A percentile compares a stretch with the other conserved stretches of the same genome.
Evolutionary conservation across 345 rosid species (phyloP).

Genomic region (Theobroma cacao): DNA sequence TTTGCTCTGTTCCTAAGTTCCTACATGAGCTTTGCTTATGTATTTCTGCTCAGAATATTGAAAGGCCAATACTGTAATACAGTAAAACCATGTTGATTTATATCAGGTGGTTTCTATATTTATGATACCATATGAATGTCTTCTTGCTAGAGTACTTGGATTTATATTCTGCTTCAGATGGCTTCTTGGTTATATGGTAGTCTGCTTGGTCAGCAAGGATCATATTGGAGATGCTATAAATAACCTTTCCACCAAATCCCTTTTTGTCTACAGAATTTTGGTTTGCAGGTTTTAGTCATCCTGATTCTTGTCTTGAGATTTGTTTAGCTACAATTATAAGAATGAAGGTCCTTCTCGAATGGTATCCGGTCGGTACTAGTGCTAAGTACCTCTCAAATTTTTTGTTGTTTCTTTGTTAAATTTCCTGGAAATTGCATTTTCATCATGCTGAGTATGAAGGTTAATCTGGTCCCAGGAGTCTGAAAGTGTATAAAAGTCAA

Average conservation of each 20-base stretch:
- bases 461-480: neutral
- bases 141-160: neutral
- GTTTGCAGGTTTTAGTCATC: conserved; percentile 56
- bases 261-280: conserved; percentile 63
- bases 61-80: too few relatives aligned
- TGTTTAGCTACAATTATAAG: neutral
- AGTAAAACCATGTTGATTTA: neutral
- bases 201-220: conserved; percentile 81
- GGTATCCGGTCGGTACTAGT: neutral
- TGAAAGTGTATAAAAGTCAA: too few relatives aligned
- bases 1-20: neutral
- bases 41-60: neutral
- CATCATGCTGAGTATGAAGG: neutral
- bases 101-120: neutral
- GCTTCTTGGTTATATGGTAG: conserved; percentile 90
- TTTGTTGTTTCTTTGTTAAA: neutral
- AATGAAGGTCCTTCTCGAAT: conserved; percentile 4
- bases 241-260: conserved; percentile 84
- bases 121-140: neutral
- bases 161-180: conserved; percentile 48
- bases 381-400: neutral
- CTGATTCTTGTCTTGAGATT: neutral
- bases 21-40: neutral
- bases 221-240: conserved; percentile 72
- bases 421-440: neutral